These are phyloP conservation scores for Cynanchum wilfordii DNA, from an alignment of 257 asterid genomes.

Conservation along the genomic window DNA sequence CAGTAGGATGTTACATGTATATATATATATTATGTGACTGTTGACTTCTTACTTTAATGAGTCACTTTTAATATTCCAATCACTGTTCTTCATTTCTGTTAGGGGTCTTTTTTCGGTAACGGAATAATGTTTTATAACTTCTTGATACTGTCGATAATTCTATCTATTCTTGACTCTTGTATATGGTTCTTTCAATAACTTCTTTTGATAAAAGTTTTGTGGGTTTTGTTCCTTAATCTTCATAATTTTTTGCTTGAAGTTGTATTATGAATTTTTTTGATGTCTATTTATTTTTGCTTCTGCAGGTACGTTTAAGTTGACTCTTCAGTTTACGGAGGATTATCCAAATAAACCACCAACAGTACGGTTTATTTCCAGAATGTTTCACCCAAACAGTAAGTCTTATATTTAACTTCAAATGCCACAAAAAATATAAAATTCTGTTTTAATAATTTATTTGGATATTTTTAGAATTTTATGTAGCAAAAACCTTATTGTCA, in stretches of 20 bases:
- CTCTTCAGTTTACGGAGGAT: constrained; percentile 84
- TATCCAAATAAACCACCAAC: constrained; percentile 96
- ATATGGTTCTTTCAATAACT: not conserved
- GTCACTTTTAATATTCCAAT: not conserved
- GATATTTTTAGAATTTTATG: not conserved
- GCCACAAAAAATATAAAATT: not conserved
- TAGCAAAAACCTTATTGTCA: not conserved
- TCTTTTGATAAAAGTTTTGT: not conserved
- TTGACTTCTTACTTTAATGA: not conserved
- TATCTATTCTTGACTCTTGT: not conserved
- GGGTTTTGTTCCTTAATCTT: not conserved
- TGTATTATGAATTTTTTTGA: not conserved
- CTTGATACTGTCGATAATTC: not conserved
- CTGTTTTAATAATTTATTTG: not conserved
- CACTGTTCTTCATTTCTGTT: not conserved
- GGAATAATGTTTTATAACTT: not conserved
- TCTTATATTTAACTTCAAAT: not conserved
- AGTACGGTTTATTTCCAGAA: constrained; percentile 85
- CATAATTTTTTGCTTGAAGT: not conserved
- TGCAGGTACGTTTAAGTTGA: constrained; percentile 85
- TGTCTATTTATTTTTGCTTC: constrained; percentile 6
- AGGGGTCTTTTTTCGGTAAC: not conserved
- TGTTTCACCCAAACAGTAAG: constrained; percentile 99
- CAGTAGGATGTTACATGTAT: too few species aligned
- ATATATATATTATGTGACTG: too few species aligned